Percentiles rank a stretch among this genome's conserved stretches.
Evolutionary conservation across 2,329 filamentous ascomycete species (phyloP).

Genomic region (Herpotrichia juniperi): DNA sequence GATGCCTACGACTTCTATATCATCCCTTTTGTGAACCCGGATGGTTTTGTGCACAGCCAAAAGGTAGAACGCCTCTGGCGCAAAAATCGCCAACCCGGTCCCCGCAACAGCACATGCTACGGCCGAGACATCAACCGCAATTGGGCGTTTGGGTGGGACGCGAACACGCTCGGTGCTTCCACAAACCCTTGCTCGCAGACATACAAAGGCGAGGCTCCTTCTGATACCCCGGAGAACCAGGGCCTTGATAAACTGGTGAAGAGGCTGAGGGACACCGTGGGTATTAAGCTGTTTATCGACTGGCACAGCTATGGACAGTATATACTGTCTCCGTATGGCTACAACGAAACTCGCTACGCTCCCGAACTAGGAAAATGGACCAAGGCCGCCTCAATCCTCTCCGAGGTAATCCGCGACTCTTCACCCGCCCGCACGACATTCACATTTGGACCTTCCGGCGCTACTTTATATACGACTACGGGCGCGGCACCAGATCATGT

Average conservation of each 20-base stretch:
- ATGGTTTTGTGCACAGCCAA: conserved; percentile 43
- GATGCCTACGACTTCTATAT: conserved; percentile 41
- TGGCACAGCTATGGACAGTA: conserved; percentile 68
- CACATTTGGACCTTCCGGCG: conserved; percentile 58
- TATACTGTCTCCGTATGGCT: conserved; percentile 64
- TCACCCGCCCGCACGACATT: conserved; percentile 36
- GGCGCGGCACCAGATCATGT: conserved; percentile 52
- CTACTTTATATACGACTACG: conserved; percentile 64
- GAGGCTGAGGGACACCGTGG: conserved; percentile 50
- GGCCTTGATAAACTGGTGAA: conserved; percentile 54
- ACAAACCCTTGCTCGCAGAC: conserved; percentile 34
- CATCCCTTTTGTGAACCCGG: conserved; percentile 39
- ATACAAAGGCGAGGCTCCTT: conserved; percentile 36
- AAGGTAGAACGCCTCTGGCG: conserved; percentile 42
- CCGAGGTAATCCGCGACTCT: conserved; percentile 57
- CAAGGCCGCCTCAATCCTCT: conserved; percentile 54
- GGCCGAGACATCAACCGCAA: conserved; percentile 44
- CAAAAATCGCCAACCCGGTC: conserved; percentile 40
- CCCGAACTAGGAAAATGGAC: conserved; percentile 58
- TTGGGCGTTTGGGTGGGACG: conserved; percentile 40
- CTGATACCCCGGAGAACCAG: conserved; percentile 34
- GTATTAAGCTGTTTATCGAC: conserved; percentile 67
- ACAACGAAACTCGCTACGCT: conserved; percentile 57
- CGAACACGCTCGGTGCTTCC: conserved; percentile 33
- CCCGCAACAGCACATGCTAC: conserved; percentile 36